Base-by-base conservation (phyloP, 768 basidiomycete genomes). In the Pleurotus tuoliensis region DNA sequence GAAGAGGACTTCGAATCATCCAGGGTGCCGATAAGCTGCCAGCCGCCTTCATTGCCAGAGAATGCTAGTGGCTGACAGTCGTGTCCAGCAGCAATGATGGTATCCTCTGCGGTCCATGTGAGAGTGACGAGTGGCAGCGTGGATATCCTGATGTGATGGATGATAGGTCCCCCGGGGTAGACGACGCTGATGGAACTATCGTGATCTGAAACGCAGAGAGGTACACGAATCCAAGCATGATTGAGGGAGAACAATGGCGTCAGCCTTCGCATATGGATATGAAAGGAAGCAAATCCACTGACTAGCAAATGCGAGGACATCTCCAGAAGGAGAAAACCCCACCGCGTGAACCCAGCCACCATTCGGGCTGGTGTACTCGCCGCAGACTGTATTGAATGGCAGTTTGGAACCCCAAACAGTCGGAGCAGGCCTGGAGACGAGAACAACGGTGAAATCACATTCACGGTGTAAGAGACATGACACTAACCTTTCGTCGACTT, bases 321-420 rank as follows among this genome's bases (percentile, higher is more conserved):
- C 90, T n/a, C 97, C 97, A 7, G 91, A 92, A 3, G 96, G 97
- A 20, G 96, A 98, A 76, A 99, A 99, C 1, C 87, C 90, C 47
- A 98, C 92, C 16, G 89, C 78, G 63, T 98, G 97, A 1, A 99
- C 94, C 97, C 97, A 99, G 9, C 97, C 97, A 40, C 97, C 97
- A 41, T 87, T 82, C 0, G 92, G 87, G 64, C 88, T 92, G 38
- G 79, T 68, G 68, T 90, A 99, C 69, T 98, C 97, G 46, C 94
- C 97, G 61, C 95, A 98, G 58, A 99, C 78, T 1, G 97, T 98
- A 69, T 95, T 96, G 80, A 98, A 98, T 0, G 97, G 97, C 0
- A 99, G 78, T 64, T 94, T 94, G 57, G 94, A 93, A n/a, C 97
- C 97, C 97, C 97, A 99, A 1, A 94, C 86, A 20, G 89, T 86